phyloP scores from a whole-genome alignment of 768 basidiomycete species.

The Boletus tylopilopsis region DNA sequence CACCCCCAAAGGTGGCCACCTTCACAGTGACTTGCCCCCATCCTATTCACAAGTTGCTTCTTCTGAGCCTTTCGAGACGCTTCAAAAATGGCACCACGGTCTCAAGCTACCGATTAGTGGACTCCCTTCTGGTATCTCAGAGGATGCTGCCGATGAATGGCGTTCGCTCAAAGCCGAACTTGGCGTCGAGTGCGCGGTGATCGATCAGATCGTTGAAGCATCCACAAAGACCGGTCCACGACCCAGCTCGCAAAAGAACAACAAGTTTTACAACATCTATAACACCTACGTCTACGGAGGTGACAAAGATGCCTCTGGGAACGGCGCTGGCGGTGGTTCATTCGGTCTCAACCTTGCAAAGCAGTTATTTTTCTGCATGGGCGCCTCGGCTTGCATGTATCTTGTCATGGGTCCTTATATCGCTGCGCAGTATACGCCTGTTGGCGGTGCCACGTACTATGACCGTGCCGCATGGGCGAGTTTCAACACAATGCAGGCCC shows the following conservation, averaged over 20 bases:
- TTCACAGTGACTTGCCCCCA: slow-evolving; percentile 58
- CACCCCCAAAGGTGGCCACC: slow-evolving; percentile 53
- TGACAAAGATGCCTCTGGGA: slow-evolving; percentile 35
- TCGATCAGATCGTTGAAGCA: slow-evolving; percentile 63
- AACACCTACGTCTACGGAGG: slow-evolving; percentile 62
- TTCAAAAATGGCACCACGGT: slow-evolving; percentile 72
- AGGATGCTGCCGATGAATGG: slow-evolving; percentile 73
- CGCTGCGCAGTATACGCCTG: slow-evolving; percentile 49
- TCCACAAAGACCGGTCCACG: slow-evolving; percentile 29
- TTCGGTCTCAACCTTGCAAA: slow-evolving; percentile 36
- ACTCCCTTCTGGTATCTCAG: slow-evolving; percentile 54
- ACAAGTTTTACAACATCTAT: slow-evolving; percentile 82
- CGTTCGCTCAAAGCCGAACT: slow-evolving; percentile 74
- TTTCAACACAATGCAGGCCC: slow-evolving; percentile 68
- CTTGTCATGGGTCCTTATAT: slow-evolving; percentile 58
- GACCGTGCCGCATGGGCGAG: slow-evolving; percentile 78
- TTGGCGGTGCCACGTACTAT: slow-evolving; percentile 70
- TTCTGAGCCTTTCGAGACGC: slow-evolving; percentile 50
- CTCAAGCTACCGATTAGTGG: slow-evolving; percentile 41
- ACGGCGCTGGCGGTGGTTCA: slow-evolving; percentile 14
- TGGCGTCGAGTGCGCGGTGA: slow-evolving; percentile 71
- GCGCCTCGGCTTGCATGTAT: slow-evolving; percentile 59
- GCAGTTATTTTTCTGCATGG: slow-evolving; percentile 56
- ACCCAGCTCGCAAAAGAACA: slow-evolving; percentile 38
- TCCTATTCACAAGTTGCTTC: slow-evolving; percentile 62